Percentiles rank a stretch among this genome's conserved stretches.
Conservation (phyloP, 352 stramenopile species). For the Globisporangium nagaii region DNA sequence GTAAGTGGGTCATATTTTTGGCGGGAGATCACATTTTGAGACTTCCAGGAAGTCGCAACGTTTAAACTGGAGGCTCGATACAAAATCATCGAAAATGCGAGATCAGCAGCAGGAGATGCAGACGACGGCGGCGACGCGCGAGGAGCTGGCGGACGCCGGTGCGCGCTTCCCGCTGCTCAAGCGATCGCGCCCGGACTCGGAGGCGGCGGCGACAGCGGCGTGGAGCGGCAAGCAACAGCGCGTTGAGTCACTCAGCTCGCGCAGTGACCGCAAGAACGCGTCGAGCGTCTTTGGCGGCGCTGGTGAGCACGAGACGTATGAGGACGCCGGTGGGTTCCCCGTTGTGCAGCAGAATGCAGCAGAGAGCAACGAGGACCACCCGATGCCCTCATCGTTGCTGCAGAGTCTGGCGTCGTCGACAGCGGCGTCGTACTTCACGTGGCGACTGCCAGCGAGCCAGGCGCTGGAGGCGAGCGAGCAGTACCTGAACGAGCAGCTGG, state of each 20-base stretch:
- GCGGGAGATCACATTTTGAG: too few species aligned
- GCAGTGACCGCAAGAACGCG: not conserved
- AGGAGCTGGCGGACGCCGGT: not conserved
- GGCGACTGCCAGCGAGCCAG: slow-evolving; percentile 40
- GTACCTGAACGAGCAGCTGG: slow-evolving; percentile 66
- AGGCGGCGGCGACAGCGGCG: not conserved
- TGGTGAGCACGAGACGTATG: not conserved
- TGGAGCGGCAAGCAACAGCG: not conserved
- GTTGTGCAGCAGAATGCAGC: not conserved
- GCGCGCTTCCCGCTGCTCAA: not conserved
- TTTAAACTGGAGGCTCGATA: too few species aligned
- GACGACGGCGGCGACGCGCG: not conserved
- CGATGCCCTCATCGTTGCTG: slow-evolving; percentile 5
- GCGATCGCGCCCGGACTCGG: not conserved
- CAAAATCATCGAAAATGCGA: too few species aligned
- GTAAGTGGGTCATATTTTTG: too few species aligned
- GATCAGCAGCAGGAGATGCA: not conserved
- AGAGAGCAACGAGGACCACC: not conserved
- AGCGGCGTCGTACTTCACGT: slow-evolving; percentile 16
- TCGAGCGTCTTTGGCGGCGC: not conserved
- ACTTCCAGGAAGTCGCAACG: too few species aligned
- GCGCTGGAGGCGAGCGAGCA: slow-evolving; percentile 35
- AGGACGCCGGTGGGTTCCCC: not conserved
- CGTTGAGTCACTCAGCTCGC: not conserved
- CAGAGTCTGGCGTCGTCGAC: slow-evolving; percentile 3